Conservation (phyloP, 75 land plant species). For the Isoetes taiwanensis region DNA sequence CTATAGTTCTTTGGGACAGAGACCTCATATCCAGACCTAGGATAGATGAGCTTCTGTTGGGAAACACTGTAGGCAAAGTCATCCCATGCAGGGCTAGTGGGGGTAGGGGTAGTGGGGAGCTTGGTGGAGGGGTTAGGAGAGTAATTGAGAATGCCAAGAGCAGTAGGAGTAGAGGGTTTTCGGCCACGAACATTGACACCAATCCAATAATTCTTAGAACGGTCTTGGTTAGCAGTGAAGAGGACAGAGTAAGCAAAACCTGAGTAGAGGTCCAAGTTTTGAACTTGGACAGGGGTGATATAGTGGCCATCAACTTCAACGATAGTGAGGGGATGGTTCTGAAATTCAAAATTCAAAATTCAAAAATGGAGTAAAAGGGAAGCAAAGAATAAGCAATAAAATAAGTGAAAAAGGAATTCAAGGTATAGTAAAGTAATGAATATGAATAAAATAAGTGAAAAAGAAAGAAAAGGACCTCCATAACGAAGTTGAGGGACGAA, state of each 20-base stretch:
- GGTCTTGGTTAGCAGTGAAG: constrained; percentile 45
- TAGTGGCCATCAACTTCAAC: constrained; percentile 87
- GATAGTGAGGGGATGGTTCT: constrained; percentile 67
- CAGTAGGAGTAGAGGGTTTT: constrained; percentile 46
- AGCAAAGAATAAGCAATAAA: neutral
- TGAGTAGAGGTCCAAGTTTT: constrained; percentile 67
- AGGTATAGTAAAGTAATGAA: neutral
- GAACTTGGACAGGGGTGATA: constrained; percentile 40
- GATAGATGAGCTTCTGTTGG: constrained; percentile 17
- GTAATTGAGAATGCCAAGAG: constrained; percentile 51
- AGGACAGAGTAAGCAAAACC: constrained; percentile 82
- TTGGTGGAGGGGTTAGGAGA: constrained; percentile 16
- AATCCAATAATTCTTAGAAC: constrained; percentile 56
- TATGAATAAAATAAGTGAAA: neutral
- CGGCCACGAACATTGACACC: constrained; percentile 58
- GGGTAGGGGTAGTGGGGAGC: constrained; percentile 33
- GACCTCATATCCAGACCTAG: constrained; percentile 2
- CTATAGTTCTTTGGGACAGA: constrained; percentile 30
- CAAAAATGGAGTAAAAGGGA: neutral
- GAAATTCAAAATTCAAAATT: neutral
- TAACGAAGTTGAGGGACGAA: constrained; percentile 50
- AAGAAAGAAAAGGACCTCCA: constrained; percentile 32
- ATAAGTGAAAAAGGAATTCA: neutral
- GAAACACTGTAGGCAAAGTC: constrained; percentile 43
- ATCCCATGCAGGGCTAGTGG: constrained; percentile 54